phyloP scores from a whole-genome alignment of 2,329 filamentous ascomycete genomes.

The Hypoxylon sp. region DNA sequence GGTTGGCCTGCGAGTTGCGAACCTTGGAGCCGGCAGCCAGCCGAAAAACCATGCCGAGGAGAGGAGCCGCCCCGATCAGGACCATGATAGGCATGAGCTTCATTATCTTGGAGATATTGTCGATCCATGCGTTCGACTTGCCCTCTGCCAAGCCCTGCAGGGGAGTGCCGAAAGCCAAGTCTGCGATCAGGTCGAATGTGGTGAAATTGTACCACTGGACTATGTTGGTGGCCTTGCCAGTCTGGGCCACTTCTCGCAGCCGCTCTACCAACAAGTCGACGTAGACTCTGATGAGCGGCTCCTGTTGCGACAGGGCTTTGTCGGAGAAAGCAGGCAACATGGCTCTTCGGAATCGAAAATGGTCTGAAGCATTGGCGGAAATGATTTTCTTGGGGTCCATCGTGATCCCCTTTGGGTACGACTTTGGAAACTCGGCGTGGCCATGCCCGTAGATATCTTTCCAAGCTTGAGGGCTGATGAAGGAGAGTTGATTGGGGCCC shows the following conservation, averaged over 20 bases:
- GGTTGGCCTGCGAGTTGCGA: conserved; percentile 48
- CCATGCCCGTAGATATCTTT: conserved; percentile 57
- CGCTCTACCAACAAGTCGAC: conserved; percentile 50
- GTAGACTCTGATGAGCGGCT: conserved; percentile 51
- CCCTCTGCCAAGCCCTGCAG: conserved; percentile 54
- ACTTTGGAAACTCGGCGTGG: conserved; percentile 48
- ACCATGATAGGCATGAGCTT: conserved; percentile 44
- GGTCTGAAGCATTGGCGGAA: conserved; percentile 48
- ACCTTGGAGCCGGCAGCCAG: conserved; percentile 44
- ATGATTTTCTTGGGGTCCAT: conserved; percentile 47
- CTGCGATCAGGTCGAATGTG: conserved; percentile 48
- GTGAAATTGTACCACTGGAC: conserved; percentile 54
- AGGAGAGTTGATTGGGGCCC: conserved; percentile 55
- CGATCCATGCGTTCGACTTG: conserved; percentile 51
- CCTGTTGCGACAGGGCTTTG: conserved; percentile 53
- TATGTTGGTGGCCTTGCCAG: conserved; percentile 47
- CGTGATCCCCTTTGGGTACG: conserved; percentile 43
- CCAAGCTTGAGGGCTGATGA: conserved; percentile 54
- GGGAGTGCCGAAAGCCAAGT: conserved; percentile 46
- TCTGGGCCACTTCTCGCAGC: conserved; percentile 43
- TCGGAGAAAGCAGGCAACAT: conserved; percentile 63
- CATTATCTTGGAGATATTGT: conserved; percentile 46
- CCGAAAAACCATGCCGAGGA: conserved; percentile 34
- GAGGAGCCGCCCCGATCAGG: conserved; percentile 37
- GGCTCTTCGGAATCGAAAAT: conserved; percentile 65